These are phyloP conservation scores for Neoboletus brunneissimus DNA, from an alignment of 768 basidiomycete genomes.

Conservation along the genomic window DNA sequence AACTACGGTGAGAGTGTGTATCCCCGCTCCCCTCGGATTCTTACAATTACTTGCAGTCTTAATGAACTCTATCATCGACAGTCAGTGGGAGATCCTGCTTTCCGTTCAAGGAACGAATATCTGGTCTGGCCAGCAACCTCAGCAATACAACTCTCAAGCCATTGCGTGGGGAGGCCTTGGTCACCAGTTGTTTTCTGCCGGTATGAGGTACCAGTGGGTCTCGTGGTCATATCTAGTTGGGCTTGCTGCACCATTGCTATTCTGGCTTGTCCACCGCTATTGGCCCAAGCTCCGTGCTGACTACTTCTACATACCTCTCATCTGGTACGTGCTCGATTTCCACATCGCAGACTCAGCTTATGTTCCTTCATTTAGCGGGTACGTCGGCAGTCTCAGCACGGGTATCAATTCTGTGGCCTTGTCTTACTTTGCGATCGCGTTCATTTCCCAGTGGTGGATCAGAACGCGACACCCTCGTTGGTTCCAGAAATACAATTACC, in stretches of 20 bases:
- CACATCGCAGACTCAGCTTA: not conserved
- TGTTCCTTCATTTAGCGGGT: slow-evolving; percentile 10
- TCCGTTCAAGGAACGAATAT: slow-evolving; percentile 50
- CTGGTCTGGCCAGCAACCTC: slow-evolving; percentile 33
- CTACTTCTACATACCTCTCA: slow-evolving; percentile 30
- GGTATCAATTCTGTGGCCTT: slow-evolving; percentile 30
- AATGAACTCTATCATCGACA: slow-evolving; percentile 57
- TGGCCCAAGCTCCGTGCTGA: slow-evolving; percentile 33
- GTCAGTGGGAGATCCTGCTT: slow-evolving; percentile 48
- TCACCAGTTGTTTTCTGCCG: slow-evolving; percentile 32
- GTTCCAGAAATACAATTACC: slow-evolving; percentile 40
- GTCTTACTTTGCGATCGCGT: slow-evolving; percentile 22
- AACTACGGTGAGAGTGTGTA: slow-evolving; percentile 38
- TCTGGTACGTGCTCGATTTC: slow-evolving; percentile 19
- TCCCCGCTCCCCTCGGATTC: not conserved
- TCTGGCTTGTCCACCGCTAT: slow-evolving; percentile 38
- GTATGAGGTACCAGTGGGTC: slow-evolving; percentile 38
- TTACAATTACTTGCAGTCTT: slow-evolving; percentile 41
- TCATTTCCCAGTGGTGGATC: slow-evolving; percentile 39
- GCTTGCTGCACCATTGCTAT: slow-evolving; percentile 37
- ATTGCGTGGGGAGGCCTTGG: slow-evolving; percentile 41
- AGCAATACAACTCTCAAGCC: slow-evolving; percentile 33
- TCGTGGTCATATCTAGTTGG: slow-evolving; percentile 36
- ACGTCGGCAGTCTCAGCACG: slow-evolving; percentile 14
- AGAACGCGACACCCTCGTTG: slow-evolving; percentile 35